phyloP scores from a whole-genome alignment of 2,329 filamentous ascomycete species.

The Acrocalymma vagum region DNA sequence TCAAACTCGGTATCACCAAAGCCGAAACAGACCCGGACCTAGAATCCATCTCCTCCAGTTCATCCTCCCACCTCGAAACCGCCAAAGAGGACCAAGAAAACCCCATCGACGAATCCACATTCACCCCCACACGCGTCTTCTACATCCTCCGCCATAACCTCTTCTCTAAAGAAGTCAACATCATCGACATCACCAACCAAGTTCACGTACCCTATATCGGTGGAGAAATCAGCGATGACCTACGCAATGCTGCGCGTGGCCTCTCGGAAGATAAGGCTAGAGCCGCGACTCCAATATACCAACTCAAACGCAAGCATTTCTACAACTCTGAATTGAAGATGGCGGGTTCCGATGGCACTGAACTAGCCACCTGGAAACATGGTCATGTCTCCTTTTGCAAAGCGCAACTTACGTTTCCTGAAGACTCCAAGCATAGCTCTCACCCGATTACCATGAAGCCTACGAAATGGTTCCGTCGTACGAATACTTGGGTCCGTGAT shows the following conservation, averaged over 20 bases:
- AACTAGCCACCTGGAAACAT: slow-evolving; percentile 11
- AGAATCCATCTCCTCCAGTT: slow-evolving; percentile 2
- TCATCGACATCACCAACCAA: slow-evolving; percentile 9
- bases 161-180: slow-evolving; percentile 9
- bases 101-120: neutral
- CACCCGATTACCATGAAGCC: slow-evolving; percentile 8
- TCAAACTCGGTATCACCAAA: slow-evolving; percentile 5
- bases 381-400: neutral
- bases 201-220: slow-evolving; percentile 1
- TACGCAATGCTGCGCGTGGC: slow-evolving; percentile 7
- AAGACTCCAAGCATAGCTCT: neutral
- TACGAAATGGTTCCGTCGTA: slow-evolving; percentile 8
- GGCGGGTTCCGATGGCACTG: neutral
- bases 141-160: slow-evolving; percentile 11
- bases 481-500: slow-evolving; percentile 9
- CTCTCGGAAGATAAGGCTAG: slow-evolving; percentile 4
- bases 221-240: slow-evolving; percentile 8
- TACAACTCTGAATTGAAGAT: slow-evolving; percentile 5
- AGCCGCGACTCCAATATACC: slow-evolving; percentile 6
- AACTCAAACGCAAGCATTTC: slow-evolving; percentile 8
- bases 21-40: slow-evolving; percentile 3
- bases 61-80: too few species aligned
- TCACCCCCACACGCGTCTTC: slow-evolving; percentile 6
- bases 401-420: slow-evolving; percentile 4
- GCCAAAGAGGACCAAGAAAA: neutral